Conservation (phyloP, 2,329 filamentous ascomycete species). For the Talaromyces sp. region DNA sequence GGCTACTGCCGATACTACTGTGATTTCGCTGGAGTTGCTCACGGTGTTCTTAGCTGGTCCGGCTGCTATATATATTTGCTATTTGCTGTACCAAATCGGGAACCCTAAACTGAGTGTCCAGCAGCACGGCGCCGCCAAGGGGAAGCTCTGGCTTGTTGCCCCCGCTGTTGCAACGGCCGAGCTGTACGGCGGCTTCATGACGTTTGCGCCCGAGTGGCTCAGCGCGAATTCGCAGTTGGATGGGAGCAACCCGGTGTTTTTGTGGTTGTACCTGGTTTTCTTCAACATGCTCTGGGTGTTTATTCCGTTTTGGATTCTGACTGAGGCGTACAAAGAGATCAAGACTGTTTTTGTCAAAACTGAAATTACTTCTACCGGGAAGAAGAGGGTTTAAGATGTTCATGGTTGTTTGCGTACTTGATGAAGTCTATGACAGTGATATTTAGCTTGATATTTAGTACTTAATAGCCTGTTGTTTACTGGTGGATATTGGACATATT, state of each 20-base stretch:
- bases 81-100: conserved; percentile 37
- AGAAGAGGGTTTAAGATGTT: conserved; percentile 9
- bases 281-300: conserved; percentile 61
- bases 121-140: conserved; percentile 22
- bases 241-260: conserved; percentile 55
- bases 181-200: conserved; percentile 60
- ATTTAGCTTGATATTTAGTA: not conserved
- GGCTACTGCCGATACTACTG: conserved; percentile 53
- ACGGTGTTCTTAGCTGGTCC: conserved; percentile 57
- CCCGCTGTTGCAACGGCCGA: conserved; percentile 56
- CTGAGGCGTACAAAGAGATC: conserved; percentile 45
- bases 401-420: not conserved
- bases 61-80: conserved; percentile 53
- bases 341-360: conserved; percentile 28
- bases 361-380: conserved; percentile 14
- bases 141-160: conserved; percentile 51
- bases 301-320: conserved; percentile 53
- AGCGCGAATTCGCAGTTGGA: conserved; percentile 53
- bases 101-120: conserved; percentile 10
- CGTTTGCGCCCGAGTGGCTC: conserved; percentile 61
- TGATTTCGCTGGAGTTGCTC: conserved; percentile 55
- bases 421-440: not conserved
- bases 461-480: not conserved
- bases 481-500: not conserved
- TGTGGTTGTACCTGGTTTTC: conserved; percentile 59